Evolutionary conservation across 345 rosid species (phyloP).

Genomic region (Erucastrum elatum): DNA sequence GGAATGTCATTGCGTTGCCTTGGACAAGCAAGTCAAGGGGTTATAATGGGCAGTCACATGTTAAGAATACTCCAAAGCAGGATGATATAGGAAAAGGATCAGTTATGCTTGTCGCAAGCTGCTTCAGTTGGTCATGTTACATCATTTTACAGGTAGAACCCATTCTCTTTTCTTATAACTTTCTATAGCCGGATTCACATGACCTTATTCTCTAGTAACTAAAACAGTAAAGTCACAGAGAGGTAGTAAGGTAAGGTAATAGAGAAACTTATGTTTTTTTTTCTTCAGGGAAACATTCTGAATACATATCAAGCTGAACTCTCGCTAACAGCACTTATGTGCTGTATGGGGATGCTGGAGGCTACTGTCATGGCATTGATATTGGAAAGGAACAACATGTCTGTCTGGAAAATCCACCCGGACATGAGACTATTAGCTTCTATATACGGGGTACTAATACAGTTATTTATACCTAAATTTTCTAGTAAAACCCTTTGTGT

Average conservation of each 20-base stretch:
- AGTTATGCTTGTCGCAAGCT: conserved; percentile 55
- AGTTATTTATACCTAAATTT: not conserved
- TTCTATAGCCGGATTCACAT: not conserved
- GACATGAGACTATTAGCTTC: conserved; percentile 46
- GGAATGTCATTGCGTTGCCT: conserved; percentile 57
- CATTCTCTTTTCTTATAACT: not conserved
- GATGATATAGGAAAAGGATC: conserved; percentile 52
- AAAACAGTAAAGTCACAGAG: not conserved
- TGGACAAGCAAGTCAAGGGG: conserved; percentile 52
- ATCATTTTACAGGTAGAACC: conserved; percentile 58
- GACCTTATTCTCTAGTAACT: not conserved
- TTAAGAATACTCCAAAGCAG: conserved; percentile 14
- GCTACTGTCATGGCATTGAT: conserved; percentile 50
- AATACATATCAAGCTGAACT: conserved; percentile 70
- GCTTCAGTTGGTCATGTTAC: conserved; percentile 70
- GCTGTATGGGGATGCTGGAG: conserved; percentile 56
- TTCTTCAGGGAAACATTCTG: conserved; percentile 52
- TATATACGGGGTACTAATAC: conserved; percentile 48
- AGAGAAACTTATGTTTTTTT: conserved; percentile 4
- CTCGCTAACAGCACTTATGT: conserved; percentile 60
- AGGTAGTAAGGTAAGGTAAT: not conserved
- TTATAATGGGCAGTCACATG: conserved; percentile 15
- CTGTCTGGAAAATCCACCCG: conserved; percentile 52
- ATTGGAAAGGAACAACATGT: conserved; percentile 49
- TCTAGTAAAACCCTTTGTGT: not conserved